Evolutionary conservation across 352 stramenopile species (phyloP), one percentile per base, ranked within the genome.

Genomic region (Blastocystis sp.): DNA sequence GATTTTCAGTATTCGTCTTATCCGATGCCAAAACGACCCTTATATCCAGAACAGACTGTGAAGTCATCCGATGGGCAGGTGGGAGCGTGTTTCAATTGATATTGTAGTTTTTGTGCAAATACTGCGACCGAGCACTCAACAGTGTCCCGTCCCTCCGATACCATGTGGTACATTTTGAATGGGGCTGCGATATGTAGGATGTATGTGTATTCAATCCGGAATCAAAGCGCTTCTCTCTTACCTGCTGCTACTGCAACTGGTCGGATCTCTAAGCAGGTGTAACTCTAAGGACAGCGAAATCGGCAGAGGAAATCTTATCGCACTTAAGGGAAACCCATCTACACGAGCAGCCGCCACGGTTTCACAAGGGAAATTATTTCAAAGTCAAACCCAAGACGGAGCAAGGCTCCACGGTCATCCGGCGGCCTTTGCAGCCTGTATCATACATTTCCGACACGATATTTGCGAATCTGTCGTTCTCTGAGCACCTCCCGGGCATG

Each of bases 201-300:
- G 50, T 85, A 24, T 85, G 73, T 45, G 30, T 68, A 20, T 85
- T 66, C 53, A 85, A 85, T 68, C 73, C 73, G 24, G 37, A 30
- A 11, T 85, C 73, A 26, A 43, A 20, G 34, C 73, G 73, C 34
- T 85, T 85, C 26, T 85, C 73, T 11, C 30, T 85, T 5, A 85
- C 56, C 34, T 85, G 73, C 26, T 85, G 73, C 53, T 85, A 66
- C 53, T 85, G 73, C 50, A 85, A 78, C 56, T 78, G 66, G 59
- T 43, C 53, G n/a, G 43, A 30, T 56, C 37, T 55, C 18, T 34
- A 54, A 37, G 34, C 50, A 1, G 18, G 30, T 68, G n/a, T 68
- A 34, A 69, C 47, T 69, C 7, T 11, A 30, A 85, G 73, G 41
- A 45, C 34, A 11, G 26, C 34, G 20, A 24, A 47, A 2, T 54